Conservation (phyloP, 176 grass and related monocot species). For the Pharus latifolius region DNA sequence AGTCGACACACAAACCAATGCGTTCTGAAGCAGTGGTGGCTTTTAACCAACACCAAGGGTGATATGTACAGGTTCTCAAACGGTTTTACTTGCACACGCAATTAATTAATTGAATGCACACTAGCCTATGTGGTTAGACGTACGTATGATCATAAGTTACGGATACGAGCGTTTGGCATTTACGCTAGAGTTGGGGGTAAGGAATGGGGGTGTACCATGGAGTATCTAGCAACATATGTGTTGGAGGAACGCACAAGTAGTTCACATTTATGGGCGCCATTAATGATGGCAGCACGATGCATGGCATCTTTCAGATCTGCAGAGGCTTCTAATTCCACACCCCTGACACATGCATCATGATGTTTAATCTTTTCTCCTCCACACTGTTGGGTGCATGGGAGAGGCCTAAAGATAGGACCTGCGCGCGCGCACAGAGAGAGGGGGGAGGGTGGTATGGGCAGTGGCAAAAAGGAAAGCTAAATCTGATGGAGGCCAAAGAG, state of each 20-base stretch:
- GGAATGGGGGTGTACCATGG: not conserved
- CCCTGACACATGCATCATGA: constrained; percentile 33
- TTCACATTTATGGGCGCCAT: constrained; percentile 13
- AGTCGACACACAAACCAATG: constrained; percentile 17
- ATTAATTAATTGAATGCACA: not conserved
- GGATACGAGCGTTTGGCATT: not conserved
- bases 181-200: not conserved
- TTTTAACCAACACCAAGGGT: constrained; percentile 12
- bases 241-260: not conserved
- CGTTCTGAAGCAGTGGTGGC: not conserved
- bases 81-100: not conserved
- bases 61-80: not conserved
- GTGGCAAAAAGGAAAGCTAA: not conserved
- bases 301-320: constrained; percentile 26
- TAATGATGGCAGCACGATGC: not conserved
- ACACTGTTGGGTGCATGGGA: not conserved
- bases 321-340: constrained; percentile 48
- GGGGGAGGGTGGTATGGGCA: not conserved
- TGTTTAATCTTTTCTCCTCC: constrained; percentile 12
- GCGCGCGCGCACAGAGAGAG: not conserved
- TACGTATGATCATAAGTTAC: not conserved
- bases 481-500: constrained; percentile 29
- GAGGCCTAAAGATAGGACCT: not conserved
- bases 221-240: not conserved
- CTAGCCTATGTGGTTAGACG: not conserved